phyloP scores from a whole-genome alignment of 2,329 filamentous ascomycete genomes.

The Hirsutella minnesotensis region DNA sequence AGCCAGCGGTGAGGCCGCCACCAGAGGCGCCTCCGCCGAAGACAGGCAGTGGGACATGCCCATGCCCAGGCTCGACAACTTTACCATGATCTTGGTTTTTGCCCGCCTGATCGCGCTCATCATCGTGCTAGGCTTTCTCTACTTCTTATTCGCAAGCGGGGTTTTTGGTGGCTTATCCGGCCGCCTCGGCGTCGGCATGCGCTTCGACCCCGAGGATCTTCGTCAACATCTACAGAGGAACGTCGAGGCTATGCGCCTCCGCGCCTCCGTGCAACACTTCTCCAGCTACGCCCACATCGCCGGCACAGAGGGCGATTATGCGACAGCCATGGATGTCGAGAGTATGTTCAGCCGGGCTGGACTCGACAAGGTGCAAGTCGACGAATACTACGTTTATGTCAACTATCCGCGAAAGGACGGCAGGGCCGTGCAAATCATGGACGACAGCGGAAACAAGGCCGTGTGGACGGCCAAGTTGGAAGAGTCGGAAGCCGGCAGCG shows the following conservation, averaged over 20 bases:
- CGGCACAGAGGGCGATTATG: slow-evolving; percentile 87
- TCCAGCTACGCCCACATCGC: slow-evolving; percentile 82
- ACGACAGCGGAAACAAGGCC: slow-evolving; percentile 46
- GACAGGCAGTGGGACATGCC: slow-evolving; percentile 19
- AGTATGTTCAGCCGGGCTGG: slow-evolving; percentile 60
- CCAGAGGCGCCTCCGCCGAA: slow-evolving; percentile 9
- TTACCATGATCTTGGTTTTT: slow-evolving; percentile 46
- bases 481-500: slow-evolving; percentile 57
- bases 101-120: slow-evolving; percentile 65
- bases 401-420: slow-evolving; percentile 79
- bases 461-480: slow-evolving; percentile 75
- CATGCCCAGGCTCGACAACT: slow-evolving; percentile 28
- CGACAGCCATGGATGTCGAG: slow-evolving; percentile 73
- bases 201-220: slow-evolving; percentile 73
- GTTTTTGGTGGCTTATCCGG: slow-evolving; percentile 57
- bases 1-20: slow-evolving; percentile 5
- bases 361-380: slow-evolving; percentile 64
- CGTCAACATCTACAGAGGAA: slow-evolving; percentile 61
- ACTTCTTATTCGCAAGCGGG: slow-evolving; percentile 76
- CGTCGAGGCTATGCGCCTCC: slow-evolving; percentile 58
- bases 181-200: slow-evolving; percentile 52
- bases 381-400: slow-evolving; percentile 79
- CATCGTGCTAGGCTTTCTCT: slow-evolving; percentile 66
- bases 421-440: slow-evolving; percentile 69
- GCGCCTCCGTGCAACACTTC: slow-evolving; percentile 63